Conservation (phyloP, 2,329 filamentous ascomycete species). For the Hirsutella thompsonii region DNA sequence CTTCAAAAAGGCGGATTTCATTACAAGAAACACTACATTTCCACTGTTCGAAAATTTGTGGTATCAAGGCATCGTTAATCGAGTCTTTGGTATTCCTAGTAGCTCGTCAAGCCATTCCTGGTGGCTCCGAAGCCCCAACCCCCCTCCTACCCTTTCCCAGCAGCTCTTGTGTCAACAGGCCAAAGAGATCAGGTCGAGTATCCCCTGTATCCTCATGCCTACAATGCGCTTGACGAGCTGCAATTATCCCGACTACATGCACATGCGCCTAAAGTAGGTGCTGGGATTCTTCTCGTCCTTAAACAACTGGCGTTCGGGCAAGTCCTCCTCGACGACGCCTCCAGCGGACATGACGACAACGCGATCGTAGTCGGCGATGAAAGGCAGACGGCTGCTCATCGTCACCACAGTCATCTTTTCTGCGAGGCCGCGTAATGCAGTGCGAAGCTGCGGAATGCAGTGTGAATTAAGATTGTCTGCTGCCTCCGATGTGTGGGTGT, state of each 20-base stretch:
- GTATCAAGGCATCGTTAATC: no score
- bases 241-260: background rate
- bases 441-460: constrained; percentile 55
- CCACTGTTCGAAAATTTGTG: no score
- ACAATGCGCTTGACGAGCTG: background rate
- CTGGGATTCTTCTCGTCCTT: background rate
- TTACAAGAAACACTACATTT: no score
- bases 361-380: constrained; percentile 59
- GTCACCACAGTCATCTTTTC: constrained; percentile 55
- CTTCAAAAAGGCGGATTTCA: no score
- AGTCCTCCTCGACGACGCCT: constrained; percentile 42
- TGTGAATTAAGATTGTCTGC: constrained; percentile 61
- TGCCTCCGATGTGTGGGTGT: constrained; percentile 56
- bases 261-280: constrained; percentile 1
- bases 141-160: no score
- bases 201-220: background rate
- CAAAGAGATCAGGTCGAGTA: background rate
- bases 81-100: no score
- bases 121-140: no score
- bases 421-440: constrained; percentile 49
- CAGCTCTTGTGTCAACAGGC: no score
- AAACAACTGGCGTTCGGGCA: background rate
- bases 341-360: constrained; percentile 65
- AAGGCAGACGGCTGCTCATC: constrained; percentile 44
- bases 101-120: no score